Percentiles rank a stretch among this genome's conserved stretches.
These are phyloP conservation scores for Tuctoria greenei DNA, from an alignment of 176 grass and related monocot species.

Conservation along the genomic window DNA sequence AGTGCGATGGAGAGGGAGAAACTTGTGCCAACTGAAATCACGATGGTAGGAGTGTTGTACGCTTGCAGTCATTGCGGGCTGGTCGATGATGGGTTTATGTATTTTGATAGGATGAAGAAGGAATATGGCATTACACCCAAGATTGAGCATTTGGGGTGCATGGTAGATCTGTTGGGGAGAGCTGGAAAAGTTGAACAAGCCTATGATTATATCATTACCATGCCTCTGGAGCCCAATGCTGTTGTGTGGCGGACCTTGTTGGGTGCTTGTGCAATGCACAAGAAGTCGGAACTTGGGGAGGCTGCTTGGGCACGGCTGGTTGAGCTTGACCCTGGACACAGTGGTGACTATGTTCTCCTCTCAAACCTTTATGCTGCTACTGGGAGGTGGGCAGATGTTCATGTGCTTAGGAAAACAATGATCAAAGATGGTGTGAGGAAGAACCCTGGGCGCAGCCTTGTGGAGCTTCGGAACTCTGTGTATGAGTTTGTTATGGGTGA, in stretches of 20 bases:
- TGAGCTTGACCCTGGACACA: conserved; percentile 72
- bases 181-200: conserved; percentile 69
- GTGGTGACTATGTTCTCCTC: conserved; percentile 76
- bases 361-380: conserved; percentile 83
- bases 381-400: conserved; percentile 61
- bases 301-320: conserved; percentile 57
- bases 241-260: conserved; percentile 85
- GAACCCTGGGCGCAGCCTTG: conserved; percentile 69
- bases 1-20: conserved; percentile 60
- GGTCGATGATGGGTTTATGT: conserved; percentile 72
- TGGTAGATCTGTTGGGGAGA: conserved; percentile 83
- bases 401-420: conserved; percentile 69
- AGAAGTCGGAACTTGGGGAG: conserved; percentile 65
- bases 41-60: conserved; percentile 78
- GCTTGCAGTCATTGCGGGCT: conserved; percentile 86
- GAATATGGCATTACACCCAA: conserved; percentile 57
- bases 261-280: conserved; percentile 81
- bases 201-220: conserved; percentile 63
- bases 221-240: conserved; percentile 66
- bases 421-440: conserved; percentile 60
- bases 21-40: conserved; percentile 68
- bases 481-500: conserved; percentile 87
- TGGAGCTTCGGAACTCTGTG: conserved; percentile 59
- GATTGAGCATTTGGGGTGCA: conserved; percentile 85
- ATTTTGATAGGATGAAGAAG: conserved; percentile 72